Evolutionary conservation across 1,139 yeast genomes (phyloP), one percentile per base, ranked within the genome.

Genomic region (Sugiyamaella paludigena): DNA sequence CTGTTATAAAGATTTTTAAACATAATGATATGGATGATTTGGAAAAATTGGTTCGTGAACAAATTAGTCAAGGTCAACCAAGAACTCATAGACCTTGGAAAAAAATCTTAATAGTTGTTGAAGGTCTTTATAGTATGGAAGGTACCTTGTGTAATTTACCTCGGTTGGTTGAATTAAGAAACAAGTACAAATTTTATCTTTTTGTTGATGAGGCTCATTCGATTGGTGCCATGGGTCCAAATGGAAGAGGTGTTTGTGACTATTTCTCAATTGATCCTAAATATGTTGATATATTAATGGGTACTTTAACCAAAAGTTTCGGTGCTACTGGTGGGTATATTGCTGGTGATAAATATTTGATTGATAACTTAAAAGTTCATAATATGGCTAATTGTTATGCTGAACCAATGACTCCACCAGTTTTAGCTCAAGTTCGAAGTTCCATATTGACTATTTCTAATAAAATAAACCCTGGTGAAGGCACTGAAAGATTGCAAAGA

Each of bases 271-370:
- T 92, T 49, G 79, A 82, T 57, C 92, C 98, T 35, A 67, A 73
- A 16, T 79, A 80, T 45, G 76, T 92, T 47, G 99, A 92, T 69
- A 73, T 94, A 54, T 73, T 92, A 59, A 92, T 92, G 99, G 99
- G 99, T 44, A 92, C 99, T 7, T 79, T 94, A 51, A 94, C 98
- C 47, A 92, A 92, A 71, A 88, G 97, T 5, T 92, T 92, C 69
- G 98, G 99, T 64, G 98, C 98, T 28, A 89, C 98, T 41, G 99
- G 99, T 63, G 99, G 98, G 43, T 92, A 92, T 66, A 75, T 92
- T 57, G 94, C 96, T 19, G 95, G 85, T 46, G 77, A 77, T 57
- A 78, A 80, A 63, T 71, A 68, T 45, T 71, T 87, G 40, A 84
- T 91, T 50, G 91, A 88, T 59, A 78, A 83, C 60, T 72, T 92